phyloP scores from a whole-genome alignment of 2,329 filamentous ascomycete species.

The Epicoccum nigrum region DNA sequence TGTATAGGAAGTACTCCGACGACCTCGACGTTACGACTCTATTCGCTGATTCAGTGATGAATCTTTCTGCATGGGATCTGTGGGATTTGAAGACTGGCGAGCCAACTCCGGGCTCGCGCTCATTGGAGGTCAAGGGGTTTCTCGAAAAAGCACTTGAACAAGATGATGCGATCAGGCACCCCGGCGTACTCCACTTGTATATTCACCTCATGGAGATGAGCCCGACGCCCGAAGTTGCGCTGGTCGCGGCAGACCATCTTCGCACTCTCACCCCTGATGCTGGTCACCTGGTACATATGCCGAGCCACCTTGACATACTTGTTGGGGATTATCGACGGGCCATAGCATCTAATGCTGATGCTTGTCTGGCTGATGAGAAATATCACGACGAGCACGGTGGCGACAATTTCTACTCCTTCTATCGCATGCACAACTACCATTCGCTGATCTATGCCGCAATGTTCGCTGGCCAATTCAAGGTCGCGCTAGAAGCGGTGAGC shows the following conservation, averaged over 20 bases:
- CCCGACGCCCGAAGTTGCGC: conserved; percentile 65
- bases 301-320: conserved; percentile 75
- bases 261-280: conserved; percentile 70
- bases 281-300: conserved; percentile 78
- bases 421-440: conserved; percentile 76
- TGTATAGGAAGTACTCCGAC: conserved; percentile 59
- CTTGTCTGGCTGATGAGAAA: conserved; percentile 70
- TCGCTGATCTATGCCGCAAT: conserved; percentile 79
- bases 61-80: conserved; percentile 68
- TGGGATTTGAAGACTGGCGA: conserved; percentile 67
- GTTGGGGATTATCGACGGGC: conserved; percentile 73
- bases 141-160: conserved; percentile 64
- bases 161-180: conserved; percentile 61
- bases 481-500: conserved; percentile 66
- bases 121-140: conserved; percentile 63
- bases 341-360: conserved; percentile 69
- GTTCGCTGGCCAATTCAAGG: conserved; percentile 70
- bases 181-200: conserved; percentile 75
- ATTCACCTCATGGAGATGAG: conserved; percentile 84
- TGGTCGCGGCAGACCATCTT: conserved; percentile 66
- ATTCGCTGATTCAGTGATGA: conserved; percentile 70
- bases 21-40: conserved; percentile 69
- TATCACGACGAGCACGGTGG: conserved; percentile 66
- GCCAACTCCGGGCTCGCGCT: conserved; percentile 61
- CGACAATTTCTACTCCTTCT: conserved; percentile 77